phyloP scores from a whole-genome alignment of 192 early-diverging fungal genomes.

The Backusella macrospora region DNA sequence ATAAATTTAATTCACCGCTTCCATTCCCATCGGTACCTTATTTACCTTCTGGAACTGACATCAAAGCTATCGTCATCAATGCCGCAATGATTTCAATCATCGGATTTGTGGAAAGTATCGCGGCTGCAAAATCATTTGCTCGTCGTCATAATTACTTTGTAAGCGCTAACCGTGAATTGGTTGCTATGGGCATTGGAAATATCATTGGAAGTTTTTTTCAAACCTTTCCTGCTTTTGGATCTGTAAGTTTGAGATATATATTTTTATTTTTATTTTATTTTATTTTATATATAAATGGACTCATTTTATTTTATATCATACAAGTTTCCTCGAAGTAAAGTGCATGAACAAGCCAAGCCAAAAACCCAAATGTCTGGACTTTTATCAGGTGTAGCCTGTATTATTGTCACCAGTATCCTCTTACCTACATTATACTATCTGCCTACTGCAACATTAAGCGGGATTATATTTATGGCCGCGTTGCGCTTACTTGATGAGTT shows the following conservation, averaged over 20 bases:
- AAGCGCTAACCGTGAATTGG: conserved; percentile 92
- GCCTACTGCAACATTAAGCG: conserved; percentile 77
- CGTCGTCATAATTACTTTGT: conserved; percentile 87
- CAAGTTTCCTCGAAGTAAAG: conserved; percentile 75
- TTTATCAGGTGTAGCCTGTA: conserved; percentile 69
- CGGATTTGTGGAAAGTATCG: conserved; percentile 96
- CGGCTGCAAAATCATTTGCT: conserved; percentile 89
- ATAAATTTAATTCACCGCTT: conserved; percentile 25
- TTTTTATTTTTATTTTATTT: neutral
- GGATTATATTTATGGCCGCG: conserved; percentile 81
- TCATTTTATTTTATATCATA: neutral
- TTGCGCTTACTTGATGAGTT: conserved; percentile 70
- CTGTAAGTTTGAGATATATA: conserved; percentile 33
- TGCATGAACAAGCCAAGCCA: conserved; percentile 87
- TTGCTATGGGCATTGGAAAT: conserved; percentile 87
- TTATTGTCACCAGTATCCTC: conserved; percentile 73
- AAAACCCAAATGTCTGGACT: conserved; percentile 85
- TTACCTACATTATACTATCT: conserved; percentile 83
- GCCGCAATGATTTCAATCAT: conserved; percentile 90
- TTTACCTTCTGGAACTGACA: conserved; percentile 50
- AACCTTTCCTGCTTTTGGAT: conserved; percentile 82
- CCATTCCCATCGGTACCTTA: conserved; percentile 62
- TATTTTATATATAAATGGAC: neutral
- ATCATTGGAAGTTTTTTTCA: conserved; percentile 77
- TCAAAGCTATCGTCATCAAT: conserved; percentile 75